Base-by-base conservation (phyloP, 129 eudicot species). In the Flaveria linearis region DNA sequence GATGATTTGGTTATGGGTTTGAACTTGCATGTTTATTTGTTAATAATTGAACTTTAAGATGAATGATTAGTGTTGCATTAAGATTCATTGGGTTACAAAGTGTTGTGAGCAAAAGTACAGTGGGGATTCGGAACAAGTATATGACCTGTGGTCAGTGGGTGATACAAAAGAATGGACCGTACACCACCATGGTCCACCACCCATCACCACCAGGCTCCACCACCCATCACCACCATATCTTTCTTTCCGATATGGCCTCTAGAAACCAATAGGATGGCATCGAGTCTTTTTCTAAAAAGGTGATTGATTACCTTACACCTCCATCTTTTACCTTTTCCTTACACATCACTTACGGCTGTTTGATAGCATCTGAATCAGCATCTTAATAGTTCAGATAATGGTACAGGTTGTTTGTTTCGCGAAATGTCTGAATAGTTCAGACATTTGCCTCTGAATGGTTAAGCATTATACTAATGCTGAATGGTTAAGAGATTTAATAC, bases 251-350 rank as follows among this genome's bases (percentile, higher is more conserved):
- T 64, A 77, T 41, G 60, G 78, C 2, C 60, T 60, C 68, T 58
- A 41, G 68, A 52, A 80, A 73, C 70, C 75, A 73, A 73, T 80
- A 78, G 72, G 83, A 73, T 79, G 83, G 68, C 65, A 41, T 53
- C 64, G 64, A 55, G 39, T 62, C 55, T 43, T 71, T 67, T 45
- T 45, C 1, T 49, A 17, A 30, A 78, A 69, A 78, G 69, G 56
- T 6, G 76, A 58, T 28, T 8, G 11, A 43, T 43, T 43, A 43
- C 12, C 50, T 68, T 56, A 25, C 58, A 12, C 50, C 18, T 28
- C 75, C 49, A 42, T 68, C 65, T 78, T 61, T 20, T 62, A 28
- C 64, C 72, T 78, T 78, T 78, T 42, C 23, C 22, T 42, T 15
- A n/a, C 25, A 69, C 57, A 46, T 49, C 7, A 51, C 33, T 50